Conservation (phyloP, 2,329 filamentous ascomycete species). For the Talaromyces amestolkiae region DNA sequence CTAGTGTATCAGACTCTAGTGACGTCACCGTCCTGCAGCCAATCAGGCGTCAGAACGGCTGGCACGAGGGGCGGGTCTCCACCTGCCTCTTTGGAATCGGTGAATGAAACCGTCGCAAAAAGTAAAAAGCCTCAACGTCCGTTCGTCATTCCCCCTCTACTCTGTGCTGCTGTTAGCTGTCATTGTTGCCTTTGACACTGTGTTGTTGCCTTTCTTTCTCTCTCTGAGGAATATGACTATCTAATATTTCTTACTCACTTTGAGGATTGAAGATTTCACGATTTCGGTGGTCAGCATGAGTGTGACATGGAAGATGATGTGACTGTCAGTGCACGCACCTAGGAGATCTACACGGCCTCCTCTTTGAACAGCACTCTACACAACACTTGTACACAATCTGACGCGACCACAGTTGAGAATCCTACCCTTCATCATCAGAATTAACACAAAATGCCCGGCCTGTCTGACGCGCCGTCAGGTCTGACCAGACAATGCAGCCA, state of each 20-base stretch:
- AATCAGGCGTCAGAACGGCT: background rate
- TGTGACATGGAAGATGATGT: background rate
- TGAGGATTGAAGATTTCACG: background rate
- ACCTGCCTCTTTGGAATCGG: slow-evolving; percentile 11
- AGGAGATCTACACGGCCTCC: background rate
- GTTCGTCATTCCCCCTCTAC: background rate
- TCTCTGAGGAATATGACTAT: background rate
- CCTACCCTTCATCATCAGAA: background rate
- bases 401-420: background rate
- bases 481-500: slow-evolving; percentile 17
- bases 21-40: slow-evolving; percentile 5
- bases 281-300: background rate
- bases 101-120: slow-evolving; percentile 20
- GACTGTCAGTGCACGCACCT: background rate
- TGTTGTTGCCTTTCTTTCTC: background rate
- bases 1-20: background rate
- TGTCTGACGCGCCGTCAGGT: slow-evolving; percentile 3
- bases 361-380: background rate
- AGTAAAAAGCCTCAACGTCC: slow-evolving; percentile 11
- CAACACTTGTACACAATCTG: background rate
- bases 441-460: slow-evolving; percentile 8
- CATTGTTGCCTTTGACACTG: background rate
- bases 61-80: slow-evolving; percentile 5
- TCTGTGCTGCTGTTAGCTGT: background rate
- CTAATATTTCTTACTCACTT: background rate